Base-by-base conservation (phyloP, 1,284 basidiomycete genomes). In the Lentinus polychrous region DNA sequence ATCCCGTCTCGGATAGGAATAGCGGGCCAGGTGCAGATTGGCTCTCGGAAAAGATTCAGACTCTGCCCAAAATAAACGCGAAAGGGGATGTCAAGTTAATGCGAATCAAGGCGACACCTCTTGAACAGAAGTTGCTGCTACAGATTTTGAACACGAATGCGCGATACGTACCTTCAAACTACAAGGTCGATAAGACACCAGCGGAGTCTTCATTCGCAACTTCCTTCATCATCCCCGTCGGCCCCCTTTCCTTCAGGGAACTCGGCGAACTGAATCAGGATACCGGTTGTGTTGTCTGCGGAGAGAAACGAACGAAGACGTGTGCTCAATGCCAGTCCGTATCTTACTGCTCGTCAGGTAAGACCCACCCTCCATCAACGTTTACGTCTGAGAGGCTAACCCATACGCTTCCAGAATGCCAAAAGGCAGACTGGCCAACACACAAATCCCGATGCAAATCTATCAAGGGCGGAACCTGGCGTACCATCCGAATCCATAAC, bases 401-500 rank as follows among this genome's bases (percentile, higher is more conserved):
- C 36, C 24, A 3, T 11, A 24, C 11, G n/a, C 15, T 22, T 48
- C 0, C 53, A 73, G 72, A 67, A 40, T 73, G 71, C 46, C 71
- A 73, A 51, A 58, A 43, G 27, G 52, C 53, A 8, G 69, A 73
- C 51, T 74, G 71, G 71, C 58, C 63, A 17, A 55, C 55, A 5
- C 72, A 74, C 57, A 73, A 70, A 53, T 36, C 49, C 2, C 52
- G 58, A 1, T 73, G 72, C 50, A 63, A 58, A 15, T 65, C 69
- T 1, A 56, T 74, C 34, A 64, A 69, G 53, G 67, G 66, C 37
- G 71, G 66, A 3, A 62, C 59, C 14, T 74, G 72, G 72, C 53
- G 57, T 45, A 62, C 59, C 1, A 55, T 71, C 31, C 58, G 56
- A 2, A 59, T 73, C 44, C 37, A 44, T n/a, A 33, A 36, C 2